phyloP scores from a whole-genome alignment of 495 filamentous ascomycete genomes.

The Thozetella sp. region DNA sequence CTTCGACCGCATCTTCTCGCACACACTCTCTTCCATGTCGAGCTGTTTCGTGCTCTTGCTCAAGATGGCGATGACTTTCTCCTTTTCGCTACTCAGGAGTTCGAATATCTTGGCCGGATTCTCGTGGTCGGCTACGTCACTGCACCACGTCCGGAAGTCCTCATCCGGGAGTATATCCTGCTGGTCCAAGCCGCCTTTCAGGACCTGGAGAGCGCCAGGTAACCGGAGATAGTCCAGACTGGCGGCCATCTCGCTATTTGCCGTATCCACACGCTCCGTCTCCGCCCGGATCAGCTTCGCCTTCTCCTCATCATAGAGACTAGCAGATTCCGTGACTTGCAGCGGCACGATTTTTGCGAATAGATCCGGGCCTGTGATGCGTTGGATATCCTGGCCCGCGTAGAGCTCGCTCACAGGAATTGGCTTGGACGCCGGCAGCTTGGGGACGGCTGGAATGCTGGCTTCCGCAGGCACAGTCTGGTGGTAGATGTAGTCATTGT shows the following conservation, averaged over 20 bases:
- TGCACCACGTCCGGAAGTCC: conserved; percentile 91
- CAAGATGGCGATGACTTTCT: conserved; percentile 66
- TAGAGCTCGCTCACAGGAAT: conserved; percentile 97
- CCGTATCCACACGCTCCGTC: conserved; percentile 86
- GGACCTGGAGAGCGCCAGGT: conserved; percentile 82
- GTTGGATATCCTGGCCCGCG: conserved; percentile 93
- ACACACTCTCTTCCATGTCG: conserved; percentile 96
- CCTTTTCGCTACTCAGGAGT: conserved; percentile 73
- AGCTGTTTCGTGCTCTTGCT: conserved; percentile 83
- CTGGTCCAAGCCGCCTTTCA: conserved; percentile 92
- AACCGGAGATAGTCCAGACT: conserved; percentile 93
- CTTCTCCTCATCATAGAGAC: conserved; percentile 97
- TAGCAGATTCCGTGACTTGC: conserved; percentile 94
- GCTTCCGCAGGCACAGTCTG: conserved; percentile 87
- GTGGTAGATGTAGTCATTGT: conserved; percentile 99
- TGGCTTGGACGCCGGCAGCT: conserved; percentile 95
- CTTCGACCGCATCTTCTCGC: conserved; percentile 98
- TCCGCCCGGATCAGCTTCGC: conserved; percentile 94
- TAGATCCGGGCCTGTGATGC: conserved; percentile 95
- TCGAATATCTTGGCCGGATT: conserved; percentile 75
- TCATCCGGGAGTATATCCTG: conserved; percentile 79
- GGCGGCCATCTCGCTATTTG: conserved; percentile 93
- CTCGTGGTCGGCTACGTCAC: conserved; percentile 83
- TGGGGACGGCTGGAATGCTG: conserved; percentile 76
- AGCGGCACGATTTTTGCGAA: conserved; percentile 97